These are phyloP conservation scores for Setomelanomma holmii DNA, from an alignment of 2,329 filamentous ascomycete species.

Conservation along the genomic window DNA sequence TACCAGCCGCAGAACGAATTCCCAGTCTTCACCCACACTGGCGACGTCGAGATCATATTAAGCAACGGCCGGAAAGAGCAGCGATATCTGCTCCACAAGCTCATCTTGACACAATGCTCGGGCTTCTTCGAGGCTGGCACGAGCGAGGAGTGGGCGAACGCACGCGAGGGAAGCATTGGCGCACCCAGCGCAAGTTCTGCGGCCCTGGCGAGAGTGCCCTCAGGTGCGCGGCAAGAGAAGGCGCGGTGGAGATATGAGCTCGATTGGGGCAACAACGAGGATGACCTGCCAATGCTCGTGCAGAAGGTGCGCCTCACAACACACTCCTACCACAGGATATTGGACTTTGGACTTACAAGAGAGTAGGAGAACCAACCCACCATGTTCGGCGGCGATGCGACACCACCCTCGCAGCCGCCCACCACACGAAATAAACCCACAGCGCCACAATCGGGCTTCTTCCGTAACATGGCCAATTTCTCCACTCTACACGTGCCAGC, in stretches of 20 bases:
- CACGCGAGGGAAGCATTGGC: constrained; percentile 36
- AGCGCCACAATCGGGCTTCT: constrained; percentile 73
- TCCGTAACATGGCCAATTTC: constrained; percentile 86
- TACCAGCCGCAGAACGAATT: constrained; percentile 87
- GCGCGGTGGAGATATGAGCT: constrained; percentile 87
- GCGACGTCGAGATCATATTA: constrained; percentile 90
- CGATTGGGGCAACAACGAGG: constrained; percentile 72
- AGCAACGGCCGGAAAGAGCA: constrained; percentile 74
- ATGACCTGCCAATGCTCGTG: constrained; percentile 86
- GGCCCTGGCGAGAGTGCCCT: constrained; percentile 51
- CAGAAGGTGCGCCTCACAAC: constrained; percentile 69
- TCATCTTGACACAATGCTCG: constrained; percentile 88
- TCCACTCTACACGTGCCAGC: constrained; percentile 59
- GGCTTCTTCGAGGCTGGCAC: constrained; percentile 92
- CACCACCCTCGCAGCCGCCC: constrained; percentile 54
- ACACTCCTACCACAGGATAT: no score
- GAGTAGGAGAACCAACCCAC: constrained; percentile 50
- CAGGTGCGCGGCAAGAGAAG: constrained; percentile 53
- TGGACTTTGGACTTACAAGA: constrained; percentile 15
- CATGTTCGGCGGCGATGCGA: constrained; percentile 63
- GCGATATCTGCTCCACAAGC: constrained; percentile 83
- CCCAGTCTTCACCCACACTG: constrained; percentile 85
- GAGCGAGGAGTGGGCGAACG: constrained; percentile 75
- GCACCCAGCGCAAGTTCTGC: constrained; percentile 23
- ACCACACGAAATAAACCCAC: constrained; percentile 68